phyloP scores from a whole-genome alignment of 495 filamentous ascomycete genomes.

The Usnea hakonensis region DNA sequence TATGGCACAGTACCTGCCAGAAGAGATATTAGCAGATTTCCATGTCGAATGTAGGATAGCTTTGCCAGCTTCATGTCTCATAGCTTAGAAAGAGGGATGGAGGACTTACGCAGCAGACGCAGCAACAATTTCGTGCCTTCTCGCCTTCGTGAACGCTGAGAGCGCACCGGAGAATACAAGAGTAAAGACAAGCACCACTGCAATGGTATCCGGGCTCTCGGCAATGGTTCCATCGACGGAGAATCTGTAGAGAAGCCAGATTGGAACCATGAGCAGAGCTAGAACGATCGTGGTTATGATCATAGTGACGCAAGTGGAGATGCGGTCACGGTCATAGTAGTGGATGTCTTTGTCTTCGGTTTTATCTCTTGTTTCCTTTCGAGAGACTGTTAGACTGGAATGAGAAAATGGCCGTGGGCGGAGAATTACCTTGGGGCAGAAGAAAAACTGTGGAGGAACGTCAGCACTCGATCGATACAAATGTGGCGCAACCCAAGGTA shows the following conservation, averaged over 20 bases:
- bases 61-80: background rate
- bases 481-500: background rate
- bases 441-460: constrained; percentile 5
- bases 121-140: constrained; percentile 38
- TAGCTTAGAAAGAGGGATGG: background rate
- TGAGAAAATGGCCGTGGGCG: too few relatives aligned
- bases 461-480: background rate
- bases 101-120: constrained; percentile 33
- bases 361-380: constrained; percentile 29
- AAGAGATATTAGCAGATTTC: background rate
- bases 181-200: constrained; percentile 30
- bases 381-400: background rate
- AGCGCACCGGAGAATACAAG: constrained; percentile 33
- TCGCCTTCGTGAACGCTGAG: constrained; percentile 32
- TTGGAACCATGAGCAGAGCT: constrained; percentile 35
- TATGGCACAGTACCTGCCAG: constrained; percentile 26
- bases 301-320: constrained; percentile 31
- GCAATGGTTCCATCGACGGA: constrained; percentile 17
- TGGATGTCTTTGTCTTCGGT: constrained; percentile 29
- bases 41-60: background rate
- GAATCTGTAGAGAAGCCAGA: constrained; percentile 33
- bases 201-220: constrained; percentile 18
- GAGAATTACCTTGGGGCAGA: constrained; percentile 10
- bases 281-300: constrained; percentile 32
- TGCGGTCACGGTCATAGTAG: constrained; percentile 31